Evolutionary conservation across 2,329 filamentous ascomycete species (phyloP), one percentile per base, ranked within the genome.

Genomic region (Cercospora brassicicola): DNA sequence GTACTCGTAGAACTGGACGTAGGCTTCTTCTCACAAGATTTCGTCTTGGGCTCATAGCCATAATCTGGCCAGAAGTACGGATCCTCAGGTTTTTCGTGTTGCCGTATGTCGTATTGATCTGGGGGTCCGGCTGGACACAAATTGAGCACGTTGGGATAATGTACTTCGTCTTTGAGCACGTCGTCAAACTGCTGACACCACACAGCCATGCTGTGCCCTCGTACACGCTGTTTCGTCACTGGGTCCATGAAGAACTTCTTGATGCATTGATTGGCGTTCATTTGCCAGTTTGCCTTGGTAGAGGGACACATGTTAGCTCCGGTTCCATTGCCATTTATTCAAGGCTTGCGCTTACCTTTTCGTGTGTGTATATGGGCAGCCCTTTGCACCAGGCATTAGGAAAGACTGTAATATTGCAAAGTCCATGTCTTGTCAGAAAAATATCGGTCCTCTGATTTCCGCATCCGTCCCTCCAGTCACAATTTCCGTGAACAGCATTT

Each of bases 391-490:
- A 15, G 7, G 36, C 28, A 20, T 62, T 62, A 18, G 59, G 59
- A 33, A 51, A 62, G 13, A 62, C 59, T 9, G n/a, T 48, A 2
- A 62, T 62, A 5, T 30, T 48, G 42, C 59, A 62, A 28, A 62
- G 11, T 10, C 59, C 59, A 23, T 62, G 59, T 30, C n/a, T 23
- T 28, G 59, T 62, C 36, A 62, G n/a, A 11, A 45, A 62, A 13
- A 62, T 62, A 26, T 62, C 59, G 20, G 59, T 62, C 42, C 59
- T 62, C 23, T 42, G 59, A 31, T 62, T 33, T 10, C 59, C 59
- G 36, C 59, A 62, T 13, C 59, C 59, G 15, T 62, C 59, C 48
- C 59, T 45, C 59, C 59, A 62, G 39, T 62, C 59, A 33, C 33
- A 62, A n/a, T 62, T 62, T 8, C 59, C 59, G 28, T 62, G 59